Conservation (phyloP, 495 filamentous ascomycete species). For the Penicilliopsis zonata region DNA sequence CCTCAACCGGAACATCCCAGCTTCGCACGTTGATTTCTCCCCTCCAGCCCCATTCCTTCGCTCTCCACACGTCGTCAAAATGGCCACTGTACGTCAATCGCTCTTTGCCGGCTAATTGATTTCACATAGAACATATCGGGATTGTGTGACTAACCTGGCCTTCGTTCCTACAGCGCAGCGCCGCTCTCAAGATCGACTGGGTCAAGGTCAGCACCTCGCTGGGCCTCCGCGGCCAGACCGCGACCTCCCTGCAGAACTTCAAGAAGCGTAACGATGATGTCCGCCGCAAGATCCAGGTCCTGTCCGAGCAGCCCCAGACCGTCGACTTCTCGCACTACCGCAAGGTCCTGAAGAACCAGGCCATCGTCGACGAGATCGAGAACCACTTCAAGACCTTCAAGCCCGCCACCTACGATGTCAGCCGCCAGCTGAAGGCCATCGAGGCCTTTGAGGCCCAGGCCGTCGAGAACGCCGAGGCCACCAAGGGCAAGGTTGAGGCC, state of each 20-base stretch:
- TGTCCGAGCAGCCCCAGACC: conserved; percentile 64
- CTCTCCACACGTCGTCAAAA: conserved; percentile 45
- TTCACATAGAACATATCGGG: conserved; percentile 5
- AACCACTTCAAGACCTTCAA: conserved; percentile 81
- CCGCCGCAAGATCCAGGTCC: conserved; percentile 75
- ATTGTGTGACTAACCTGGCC: conserved; percentile 16
- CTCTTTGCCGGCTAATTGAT: conserved; percentile 4
- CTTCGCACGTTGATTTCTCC: conserved; percentile 27
- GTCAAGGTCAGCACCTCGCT: conserved; percentile 79
- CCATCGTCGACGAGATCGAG: conserved; percentile 93
- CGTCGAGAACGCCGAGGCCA: conserved; percentile 89
- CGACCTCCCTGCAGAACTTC: conserved; percentile 79
- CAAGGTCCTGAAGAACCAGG: conserved; percentile 80
- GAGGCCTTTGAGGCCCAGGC: conserved; percentile 96
- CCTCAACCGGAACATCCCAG: conserved; percentile 27
- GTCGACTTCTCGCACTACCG: conserved; percentile 95
- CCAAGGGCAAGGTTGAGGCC: conserved; percentile 84
- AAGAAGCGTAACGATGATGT: conserved; percentile 99
- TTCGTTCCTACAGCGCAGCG: conserved; percentile 64
- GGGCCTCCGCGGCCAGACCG: conserved; percentile 91
- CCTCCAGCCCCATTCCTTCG: conserved; percentile 27
- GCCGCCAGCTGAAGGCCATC: conserved; percentile 89
- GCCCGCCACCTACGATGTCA: conserved; percentile 80
- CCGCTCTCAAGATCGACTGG: conserved; percentile 99
- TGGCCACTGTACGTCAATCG: conserved; percentile 73